Base-by-base conservation (phyloP, 169 alveolate species). In the Plasmodium gallinaceum region DNA sequence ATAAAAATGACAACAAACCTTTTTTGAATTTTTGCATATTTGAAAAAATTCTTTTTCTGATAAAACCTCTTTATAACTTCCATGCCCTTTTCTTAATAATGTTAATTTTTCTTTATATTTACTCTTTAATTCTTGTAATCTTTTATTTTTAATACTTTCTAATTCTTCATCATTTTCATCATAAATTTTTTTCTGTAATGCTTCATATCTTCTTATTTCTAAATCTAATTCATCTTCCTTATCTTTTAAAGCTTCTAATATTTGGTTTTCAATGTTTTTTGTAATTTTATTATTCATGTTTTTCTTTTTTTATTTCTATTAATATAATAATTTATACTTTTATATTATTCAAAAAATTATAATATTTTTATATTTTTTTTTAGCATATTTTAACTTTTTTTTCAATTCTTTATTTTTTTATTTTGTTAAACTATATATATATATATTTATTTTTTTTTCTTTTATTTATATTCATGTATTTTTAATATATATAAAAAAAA, bases 21-120 rank as follows among this genome's bases (percentile, higher is more conserved):
- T 88, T 16, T 92, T 85, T 26, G 95, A 80, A 58, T 60, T 83
- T 62, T 93, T 92, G 42, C 95, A 92, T 3, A 92, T 93, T 54
- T 94, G 95, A 64, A 94, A 94, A 87, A 94, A 94, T 39, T 92
- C 94, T 70, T 90, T 86, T 57, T 94, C 96, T 9, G 95, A 92
- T 89, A 91, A 85, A n/a, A 94, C 86, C 45, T 94, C 96, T 32
- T 69, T 70, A 58, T 92, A 89, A 45, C 45, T 60, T n/a, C 96
- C 95, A 92, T 88, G 91, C 4, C 96, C 96, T 37, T 92, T 89
- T 58, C 74, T 86, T 60, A 92, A 26, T 51, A 74, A 92, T 65
- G 72, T 92, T 68, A 86, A 69, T n/a, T 93, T 73, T 75, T 92
- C 93, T 54, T 66, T 74, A 64, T 92, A 91, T 69, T 60, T 71